Base-by-base conservation (phyloP, 345 rosid genomes). In the Aquilaria yunnanensis region DNA sequence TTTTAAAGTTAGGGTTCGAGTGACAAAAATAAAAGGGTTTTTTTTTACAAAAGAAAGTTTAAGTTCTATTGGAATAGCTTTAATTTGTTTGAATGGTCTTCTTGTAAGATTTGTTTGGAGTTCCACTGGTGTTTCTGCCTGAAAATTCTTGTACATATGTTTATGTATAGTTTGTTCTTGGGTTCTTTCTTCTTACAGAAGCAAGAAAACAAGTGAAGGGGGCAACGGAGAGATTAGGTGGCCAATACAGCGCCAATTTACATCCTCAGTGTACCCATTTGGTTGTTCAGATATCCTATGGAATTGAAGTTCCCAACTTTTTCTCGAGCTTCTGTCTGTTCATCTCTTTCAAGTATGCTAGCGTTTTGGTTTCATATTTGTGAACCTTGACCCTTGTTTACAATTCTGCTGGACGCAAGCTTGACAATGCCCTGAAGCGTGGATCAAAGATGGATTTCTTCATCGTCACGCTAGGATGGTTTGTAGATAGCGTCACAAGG, bases 271-370 rank as follows among this genome's bases (percentile, higher is more conserved):
- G 97, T 64, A 90, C 97, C 64, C 98, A 90, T 82, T 83, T 93
- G 86, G 88, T 93, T 67, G 96, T 90, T 47, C 96, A 90, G 82
- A 93, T 93, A 93, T 93, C 97, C 97, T 90, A 79, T 66, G 10
- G 31, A 6, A 32, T 37, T 52, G 54, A 32, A 30, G 31, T 51
- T 51, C 23, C 23, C 23, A 23, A 23, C 23, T 23, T 23, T 23
- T 23, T 23, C 23, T 23, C 23, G 23, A 23, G 23, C 23, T 23
- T 23, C 23, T 23, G 23, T 23, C 23, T 23, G 23, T 23, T 23
- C 23, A 23, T 23, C 23, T 23, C 23, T 23, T 23, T 23, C 23
- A 37, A 37, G 43, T 37, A 3, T 37, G 5, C 8, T 37, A 37
- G 8, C 7, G 8, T 37, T 0, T 37, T 37, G 43, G 43, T 5